A percentile compares a stretch with the other conserved stretches of the same genome.
phyloP scores from a whole-genome alignment of 2,329 filamentous ascomycete genomes.

The Trichoderma sp. region DNA sequence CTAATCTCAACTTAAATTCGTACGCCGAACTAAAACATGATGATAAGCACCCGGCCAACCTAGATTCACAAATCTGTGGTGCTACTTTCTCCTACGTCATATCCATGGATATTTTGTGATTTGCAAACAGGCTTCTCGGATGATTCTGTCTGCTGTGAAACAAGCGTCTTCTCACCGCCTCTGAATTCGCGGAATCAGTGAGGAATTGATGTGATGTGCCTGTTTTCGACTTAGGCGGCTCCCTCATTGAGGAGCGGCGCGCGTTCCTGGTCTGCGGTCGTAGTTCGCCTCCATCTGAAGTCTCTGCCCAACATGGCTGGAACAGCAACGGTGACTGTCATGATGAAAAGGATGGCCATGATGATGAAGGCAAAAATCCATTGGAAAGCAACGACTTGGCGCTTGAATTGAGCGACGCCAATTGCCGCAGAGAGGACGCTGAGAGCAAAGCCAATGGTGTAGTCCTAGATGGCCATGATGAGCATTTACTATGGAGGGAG shows the following conservation, averaged over 20 bases:
- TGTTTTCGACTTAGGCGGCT: conserved; percentile 17
- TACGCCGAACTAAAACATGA: not conserved
- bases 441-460: conserved; percentile 76
- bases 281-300: conserved; percentile 45
- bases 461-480: conserved; percentile 45
- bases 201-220: not conserved
- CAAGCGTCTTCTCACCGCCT: conserved; percentile 6
- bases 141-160: not conserved
- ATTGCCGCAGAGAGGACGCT: conserved; percentile 70
- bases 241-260: conserved; percentile 58
- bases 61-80: not conserved
- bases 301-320: conserved; percentile 62
- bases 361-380: conserved; percentile 92
- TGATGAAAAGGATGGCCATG: conserved; percentile 69
- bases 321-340: conserved; percentile 62
- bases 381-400: conserved; percentile 73
- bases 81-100: conserved; percentile 8
- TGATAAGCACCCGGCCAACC: not conserved
- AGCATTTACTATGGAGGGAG: not conserved
- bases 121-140: conserved; percentile 4
- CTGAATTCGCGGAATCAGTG: not conserved
- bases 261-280: conserved; percentile 52
- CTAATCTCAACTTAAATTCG: not conserved
- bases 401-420: conserved; percentile 72
- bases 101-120: not conserved